A percentile compares a stretch with the other conserved stretches of the same genome.
phyloP scores from a whole-genome alignment of 2,329 filamentous ascomycete species.

The Berkeleyomyces basicola region DNA sequence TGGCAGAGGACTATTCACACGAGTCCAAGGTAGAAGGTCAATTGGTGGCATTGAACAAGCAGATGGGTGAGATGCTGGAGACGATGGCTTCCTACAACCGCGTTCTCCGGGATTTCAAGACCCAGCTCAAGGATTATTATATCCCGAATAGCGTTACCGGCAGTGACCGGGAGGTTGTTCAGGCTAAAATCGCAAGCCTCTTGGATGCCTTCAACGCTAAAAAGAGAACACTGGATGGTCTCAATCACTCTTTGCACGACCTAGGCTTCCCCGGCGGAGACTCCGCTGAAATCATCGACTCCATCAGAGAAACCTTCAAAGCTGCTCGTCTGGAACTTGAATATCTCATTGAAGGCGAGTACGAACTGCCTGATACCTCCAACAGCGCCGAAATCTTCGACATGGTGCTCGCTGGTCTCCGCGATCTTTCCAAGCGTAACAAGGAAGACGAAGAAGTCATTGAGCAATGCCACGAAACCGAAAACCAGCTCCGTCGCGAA shows the following conservation, averaged over 20 bases:
- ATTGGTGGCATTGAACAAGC: constrained; percentile 30
- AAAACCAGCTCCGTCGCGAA: constrained; percentile 39
- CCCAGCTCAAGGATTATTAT: constrained; percentile 20
- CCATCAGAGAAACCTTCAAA: constrained; percentile 34
- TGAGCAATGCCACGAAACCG: constrained; percentile 42
- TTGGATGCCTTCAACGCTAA: constrained; percentile 32
- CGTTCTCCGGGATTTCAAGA: constrained; percentile 17
- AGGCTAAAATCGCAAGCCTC: constrained; percentile 27
- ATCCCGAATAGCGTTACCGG: neutral
- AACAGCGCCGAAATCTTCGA: constrained; percentile 40
- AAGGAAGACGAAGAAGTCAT: constrained; percentile 36
- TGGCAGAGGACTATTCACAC: neutral
- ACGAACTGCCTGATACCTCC: constrained; percentile 33
- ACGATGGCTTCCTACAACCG: constrained; percentile 23
- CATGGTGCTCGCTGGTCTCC: constrained; percentile 33
- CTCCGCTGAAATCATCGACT: constrained; percentile 30
- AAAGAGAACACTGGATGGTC: constrained; percentile 28
- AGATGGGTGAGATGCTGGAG: constrained; percentile 30
- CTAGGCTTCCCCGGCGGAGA: constrained; percentile 36
- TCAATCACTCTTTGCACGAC: constrained; percentile 28
- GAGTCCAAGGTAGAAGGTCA: constrained; percentile 27
- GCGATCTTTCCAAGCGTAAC: constrained; percentile 29
- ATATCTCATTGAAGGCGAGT: constrained; percentile 43
- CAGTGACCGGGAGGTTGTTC: constrained; percentile 19
- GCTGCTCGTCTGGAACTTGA: constrained; percentile 43